Evolutionary conservation across 108 stramenopile species (phyloP), one percentile per base, ranked within the genome.

Genomic region (Fragilariopsis cylindrus): DNA sequence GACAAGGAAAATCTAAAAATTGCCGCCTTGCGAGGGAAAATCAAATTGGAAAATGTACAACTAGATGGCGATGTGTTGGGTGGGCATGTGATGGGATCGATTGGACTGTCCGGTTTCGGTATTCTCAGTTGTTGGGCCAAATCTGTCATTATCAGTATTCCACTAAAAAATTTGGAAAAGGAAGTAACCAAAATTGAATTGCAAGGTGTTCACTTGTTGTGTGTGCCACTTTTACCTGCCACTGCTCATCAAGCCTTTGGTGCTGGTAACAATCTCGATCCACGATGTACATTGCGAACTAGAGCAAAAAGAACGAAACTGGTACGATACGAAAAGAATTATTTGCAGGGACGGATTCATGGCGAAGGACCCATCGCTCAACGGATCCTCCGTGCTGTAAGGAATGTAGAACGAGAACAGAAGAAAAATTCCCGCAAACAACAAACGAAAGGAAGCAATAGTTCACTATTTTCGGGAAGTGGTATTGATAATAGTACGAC

Each of bases 1-100:
- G 85, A 88, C 65, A 85, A 88, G 68, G 89, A 91, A 50, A 89
- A 89, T 44, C 76, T 93, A 8, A 90, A 90, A 75, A 76, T 93
- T 62, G 85, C 87, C 1, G 87, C 88, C 9, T 70, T 93, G 40
- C 76, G 83, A 6, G 92, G 92, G 41, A 87, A 87, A 71, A 86
- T 93, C 19, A 90, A 89, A 76, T 78, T 93, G 7, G 89, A 90
- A 58, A 89, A 93, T 81, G 92, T 93, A 13, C 88, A 93, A 64
- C 79, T 93, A 5, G 92, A 93, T 55, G 92, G 92, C 13, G 92
- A 93, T 63, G 66, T 91, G 64, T 85, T 93, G 54, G 92, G 90
- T 0, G 82, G 88, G 39, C 87, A 87, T 58, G 76, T 93, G 12
- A 68, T 93, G n/a, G 80, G 87, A 30, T 85, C 87, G 13, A 81